Evolutionary conservation across 768 basidiomycete genomes (phyloP).

Genomic region (Boletus reticuloceps): DNA sequence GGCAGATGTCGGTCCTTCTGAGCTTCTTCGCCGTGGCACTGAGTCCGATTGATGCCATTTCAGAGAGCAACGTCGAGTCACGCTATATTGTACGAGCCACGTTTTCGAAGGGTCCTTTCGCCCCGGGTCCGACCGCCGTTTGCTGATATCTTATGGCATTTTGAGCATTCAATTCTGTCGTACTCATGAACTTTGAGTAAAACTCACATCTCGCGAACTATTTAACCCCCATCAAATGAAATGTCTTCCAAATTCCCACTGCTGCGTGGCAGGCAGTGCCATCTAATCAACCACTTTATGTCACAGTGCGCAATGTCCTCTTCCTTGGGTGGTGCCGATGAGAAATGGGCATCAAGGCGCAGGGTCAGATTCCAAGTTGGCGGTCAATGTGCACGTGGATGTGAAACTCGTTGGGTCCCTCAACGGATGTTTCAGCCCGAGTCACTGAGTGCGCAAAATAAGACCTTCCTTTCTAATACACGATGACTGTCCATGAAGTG

Average conservation of each 20-base stretch:
- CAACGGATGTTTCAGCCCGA: too few species aligned
- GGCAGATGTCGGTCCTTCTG: background rate
- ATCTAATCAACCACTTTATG: background rate
- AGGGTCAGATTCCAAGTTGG: too few species aligned
- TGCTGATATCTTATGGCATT: background rate
- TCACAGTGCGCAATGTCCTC: background rate
- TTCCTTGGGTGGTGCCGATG: background rate
- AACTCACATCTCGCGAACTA: background rate
- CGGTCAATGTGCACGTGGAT: background rate
- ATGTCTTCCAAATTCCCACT: slow-evolving; percentile 3
- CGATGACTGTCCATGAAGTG: too few species aligned
- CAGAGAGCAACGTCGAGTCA: too few species aligned
- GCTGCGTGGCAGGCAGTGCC: background rate
- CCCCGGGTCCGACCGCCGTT: background rate
- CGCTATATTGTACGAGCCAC: background rate
- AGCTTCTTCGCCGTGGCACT: background rate
- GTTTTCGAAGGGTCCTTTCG: background rate
- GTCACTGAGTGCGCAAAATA: too few species aligned
- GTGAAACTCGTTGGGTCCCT: background rate
- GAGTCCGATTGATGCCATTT: background rate
- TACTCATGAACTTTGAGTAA: background rate
- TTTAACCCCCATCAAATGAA: background rate
- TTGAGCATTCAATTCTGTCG: background rate
- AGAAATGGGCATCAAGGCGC: background rate
- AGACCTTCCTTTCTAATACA: too few species aligned